Evolutionary conservation across 371 early-diverging fungal genomes (phyloP).

Genomic region (Actinomortierella ambigua): DNA sequence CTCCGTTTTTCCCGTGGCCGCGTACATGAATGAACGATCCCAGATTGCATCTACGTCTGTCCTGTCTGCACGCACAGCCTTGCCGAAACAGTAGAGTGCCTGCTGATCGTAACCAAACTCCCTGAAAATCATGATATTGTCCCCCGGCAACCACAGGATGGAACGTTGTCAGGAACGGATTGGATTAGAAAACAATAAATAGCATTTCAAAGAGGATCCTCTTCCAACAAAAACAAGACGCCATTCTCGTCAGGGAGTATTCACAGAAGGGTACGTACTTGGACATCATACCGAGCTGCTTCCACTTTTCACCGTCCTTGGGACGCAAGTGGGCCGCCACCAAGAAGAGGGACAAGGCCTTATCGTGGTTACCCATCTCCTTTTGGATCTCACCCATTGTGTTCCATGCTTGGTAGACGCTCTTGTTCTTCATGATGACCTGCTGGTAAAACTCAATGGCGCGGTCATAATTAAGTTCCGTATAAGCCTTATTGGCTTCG

Average conservation of each 20-base stretch:
- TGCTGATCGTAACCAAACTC: slow-evolving; percentile 71
- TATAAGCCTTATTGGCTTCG: slow-evolving; percentile 74
- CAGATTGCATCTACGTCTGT: slow-evolving; percentile 71
- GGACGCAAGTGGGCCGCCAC: slow-evolving; percentile 91
- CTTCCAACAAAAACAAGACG: no score
- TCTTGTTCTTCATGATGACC: slow-evolving; percentile 73
- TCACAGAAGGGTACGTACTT: no score
- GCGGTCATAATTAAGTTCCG: slow-evolving; percentile 63
- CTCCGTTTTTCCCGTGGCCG: slow-evolving; percentile 50
- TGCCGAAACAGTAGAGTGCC: slow-evolving; percentile 81
- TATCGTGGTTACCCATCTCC: slow-evolving; percentile 77
- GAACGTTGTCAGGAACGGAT: no score
- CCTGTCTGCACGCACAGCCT: slow-evolving; percentile 68
- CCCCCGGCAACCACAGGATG: no score
- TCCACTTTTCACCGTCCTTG: slow-evolving; percentile 84
- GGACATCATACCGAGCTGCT: slow-evolving; percentile 76
- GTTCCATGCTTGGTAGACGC: slow-evolving; percentile 81
- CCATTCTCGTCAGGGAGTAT: no score
- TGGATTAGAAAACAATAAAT: no score
- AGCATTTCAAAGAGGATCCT: background rate
- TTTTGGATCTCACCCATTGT: slow-evolving; percentile 92
- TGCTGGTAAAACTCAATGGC: slow-evolving; percentile 77
- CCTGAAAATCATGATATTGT: slow-evolving; percentile 51
- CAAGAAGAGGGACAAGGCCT: slow-evolving; percentile 80
- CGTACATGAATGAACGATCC: slow-evolving; percentile 70